Evolutionary conservation across 352 stramenopile genomes (phyloP), one percentile per base, ranked within the genome.

Genomic region (Globisporangium barbulae): DNA sequence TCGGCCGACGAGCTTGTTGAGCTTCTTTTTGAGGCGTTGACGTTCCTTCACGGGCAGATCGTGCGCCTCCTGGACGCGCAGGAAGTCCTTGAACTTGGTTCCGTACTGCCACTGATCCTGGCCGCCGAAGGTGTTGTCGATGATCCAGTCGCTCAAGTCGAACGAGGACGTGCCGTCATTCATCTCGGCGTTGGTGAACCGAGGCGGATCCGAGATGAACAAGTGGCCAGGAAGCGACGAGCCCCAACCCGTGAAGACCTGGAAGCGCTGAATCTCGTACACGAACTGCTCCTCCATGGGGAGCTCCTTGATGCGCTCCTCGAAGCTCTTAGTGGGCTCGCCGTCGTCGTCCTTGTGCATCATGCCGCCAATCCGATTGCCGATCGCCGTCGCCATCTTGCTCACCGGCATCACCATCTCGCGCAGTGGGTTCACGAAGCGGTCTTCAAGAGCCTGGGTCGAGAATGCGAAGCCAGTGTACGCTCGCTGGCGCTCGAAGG

Each of bases 401-500:
- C 72, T 86, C 7, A 91, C 74, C 0, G 84, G 83, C 44, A 95
- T 67, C 13, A 93, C 78, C 49, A 95, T 63, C 28, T 91, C 79
- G 0, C 84, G 86, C 35, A 95, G 48, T 9, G 85, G 84, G 62
- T 92, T 91, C 42, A 93, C 63, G 67, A 93, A 92, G 7, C 86
- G 84, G 54, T 93, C 85, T 66, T 95, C 85, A 0, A 89, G 64
- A 2, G 80, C 64, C 60, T 91, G 81, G 0, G 84, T 93, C 41
- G 87, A 95, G 69, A 95, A 95, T 0, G 87, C 87, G 57, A 93
- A 94, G 8, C 87, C 85, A 0, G 85, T 91, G 73, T 95, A 93
- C 17, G 78, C 74, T 35, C 82, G 82, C 15, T 88, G 68, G 6
- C 71, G 68, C 7, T 81, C 74, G 44, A 59, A 49, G 0, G 74